Percentiles rank a stretch among this genome's conserved stretches.
Evolutionary conservation across 129 eudicot species (phyloP).

Genomic region (Ambrosia trifida): DNA sequence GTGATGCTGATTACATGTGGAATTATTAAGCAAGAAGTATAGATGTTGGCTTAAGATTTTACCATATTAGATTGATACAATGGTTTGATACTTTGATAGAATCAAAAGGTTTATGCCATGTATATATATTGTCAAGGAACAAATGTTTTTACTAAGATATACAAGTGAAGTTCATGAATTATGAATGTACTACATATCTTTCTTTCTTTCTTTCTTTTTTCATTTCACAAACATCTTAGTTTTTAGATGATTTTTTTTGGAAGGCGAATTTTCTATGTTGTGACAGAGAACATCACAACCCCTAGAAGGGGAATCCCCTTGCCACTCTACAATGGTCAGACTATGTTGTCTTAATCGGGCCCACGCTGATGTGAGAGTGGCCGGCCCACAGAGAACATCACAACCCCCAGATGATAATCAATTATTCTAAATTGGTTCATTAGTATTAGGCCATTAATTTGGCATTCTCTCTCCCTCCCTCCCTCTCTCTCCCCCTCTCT

Average conservation of each 20-base stretch:
- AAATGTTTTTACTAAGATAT: neutral
- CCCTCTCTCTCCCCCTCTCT: neutral
- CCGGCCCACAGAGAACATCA: too few species aligned
- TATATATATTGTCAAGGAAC: neutral
- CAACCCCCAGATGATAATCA: neutral
- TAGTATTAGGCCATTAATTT: slow-evolving; percentile 6
- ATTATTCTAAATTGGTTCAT: slow-evolving; percentile 14
- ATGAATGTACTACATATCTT: neutral
- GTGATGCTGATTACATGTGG: slow-evolving; percentile 68
- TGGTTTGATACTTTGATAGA: slow-evolving; percentile 31
- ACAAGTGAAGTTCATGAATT: neutral
- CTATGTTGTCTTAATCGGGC: too few species aligned
- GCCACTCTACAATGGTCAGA: too few species aligned
- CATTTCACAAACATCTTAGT: too few species aligned
- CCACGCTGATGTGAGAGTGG: too few species aligned
- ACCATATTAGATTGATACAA: slow-evolving; percentile 22
- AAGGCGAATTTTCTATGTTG: too few species aligned
- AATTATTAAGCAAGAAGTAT: slow-evolving; percentile 41
- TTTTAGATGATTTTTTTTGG: too few species aligned
- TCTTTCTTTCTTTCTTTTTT: neutral
- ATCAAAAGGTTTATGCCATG: slow-evolving; percentile 28
- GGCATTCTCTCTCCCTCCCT: slow-evolving; percentile 12
- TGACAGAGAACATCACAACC: too few species aligned
- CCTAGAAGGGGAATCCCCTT: too few species aligned
- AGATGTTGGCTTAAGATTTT: slow-evolving; percentile 11